Conservation (phyloP, 164 flowering plant species). For the Liriodendron chinense region DNA sequence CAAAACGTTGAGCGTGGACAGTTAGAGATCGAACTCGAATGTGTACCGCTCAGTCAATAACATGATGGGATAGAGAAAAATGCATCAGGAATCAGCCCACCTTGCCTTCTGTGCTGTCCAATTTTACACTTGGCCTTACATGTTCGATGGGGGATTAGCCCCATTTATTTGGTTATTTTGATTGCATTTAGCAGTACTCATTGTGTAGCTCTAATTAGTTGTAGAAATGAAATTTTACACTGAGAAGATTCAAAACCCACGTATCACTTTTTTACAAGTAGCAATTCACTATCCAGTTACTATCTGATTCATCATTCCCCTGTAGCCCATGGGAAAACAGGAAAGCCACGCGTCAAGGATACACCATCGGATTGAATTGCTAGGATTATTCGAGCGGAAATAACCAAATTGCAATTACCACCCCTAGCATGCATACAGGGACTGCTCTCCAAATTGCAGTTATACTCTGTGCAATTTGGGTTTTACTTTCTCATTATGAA, state of each 20-base stretch:
- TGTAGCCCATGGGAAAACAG: no score
- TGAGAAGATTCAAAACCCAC: neutral
- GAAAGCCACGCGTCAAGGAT: no score
- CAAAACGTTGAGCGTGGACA: conserved; percentile 88
- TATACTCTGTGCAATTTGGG: neutral
- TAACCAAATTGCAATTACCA: no score
- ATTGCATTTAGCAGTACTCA: neutral
- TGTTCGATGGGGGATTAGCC: neutral
- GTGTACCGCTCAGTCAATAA: conserved; percentile 37
- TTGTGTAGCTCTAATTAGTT: neutral
- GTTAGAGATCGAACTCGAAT: conserved; percentile 34
- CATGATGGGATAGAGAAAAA: neutral
- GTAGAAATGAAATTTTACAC: conserved; percentile 1
- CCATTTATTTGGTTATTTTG: neutral
- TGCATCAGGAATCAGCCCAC: no score
- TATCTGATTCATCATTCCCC: no score
- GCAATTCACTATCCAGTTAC: no score
- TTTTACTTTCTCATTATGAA: neutral
- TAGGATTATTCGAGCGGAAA: no score
- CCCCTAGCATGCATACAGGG: neutral
- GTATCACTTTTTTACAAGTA: no score
- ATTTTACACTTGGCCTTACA: neutral
- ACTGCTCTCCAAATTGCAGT: neutral
- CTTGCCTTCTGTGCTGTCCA: neutral
- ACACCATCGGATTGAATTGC: no score